These are phyloP conservation scores for Saccharomycopsis fibuligera DNA, from an alignment of 805 yeast species.

Conservation along the genomic window DNA sequence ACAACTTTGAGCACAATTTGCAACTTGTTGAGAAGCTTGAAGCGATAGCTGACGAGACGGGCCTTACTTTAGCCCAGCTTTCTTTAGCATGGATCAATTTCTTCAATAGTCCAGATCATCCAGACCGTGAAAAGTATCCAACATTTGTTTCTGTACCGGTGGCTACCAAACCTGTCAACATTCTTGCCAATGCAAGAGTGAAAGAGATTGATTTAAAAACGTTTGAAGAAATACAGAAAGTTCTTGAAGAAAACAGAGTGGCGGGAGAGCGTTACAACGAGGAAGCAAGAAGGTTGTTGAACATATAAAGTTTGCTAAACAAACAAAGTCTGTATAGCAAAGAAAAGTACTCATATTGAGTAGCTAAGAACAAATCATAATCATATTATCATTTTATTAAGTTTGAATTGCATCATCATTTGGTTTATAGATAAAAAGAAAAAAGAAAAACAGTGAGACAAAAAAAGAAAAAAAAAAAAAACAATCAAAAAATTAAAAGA, in stretches of 20 bases:
- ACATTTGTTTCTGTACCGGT: constrained; percentile 76
- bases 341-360: too few relatives aligned
- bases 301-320: too few relatives aligned
- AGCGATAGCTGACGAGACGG: constrained; percentile 39
- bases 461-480: too few relatives aligned
- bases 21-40: constrained; percentile 42
- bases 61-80: constrained; percentile 55
- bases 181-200: constrained; percentile 50
- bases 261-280: constrained; percentile 53
- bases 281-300: too few relatives aligned
- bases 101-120: constrained; percentile 26
- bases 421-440: too few relatives aligned
- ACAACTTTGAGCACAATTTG: constrained; percentile 49
- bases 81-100: constrained; percentile 62
- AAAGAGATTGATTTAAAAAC: constrained; percentile 50
- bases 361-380: too few relatives aligned
- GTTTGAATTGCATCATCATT: too few relatives aligned
- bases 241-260: constrained; percentile 38
- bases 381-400: too few relatives aligned
- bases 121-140: constrained; percentile 34
- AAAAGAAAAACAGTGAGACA: too few relatives aligned
- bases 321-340: too few relatives aligned
- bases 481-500: too few relatives aligned
- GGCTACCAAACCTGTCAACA: constrained; percentile 53
- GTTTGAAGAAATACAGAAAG: constrained; percentile 43